These are phyloP conservation scores for Candida ficus DNA, from an alignment of 805 yeast genomes.

Conservation along the genomic window DNA sequence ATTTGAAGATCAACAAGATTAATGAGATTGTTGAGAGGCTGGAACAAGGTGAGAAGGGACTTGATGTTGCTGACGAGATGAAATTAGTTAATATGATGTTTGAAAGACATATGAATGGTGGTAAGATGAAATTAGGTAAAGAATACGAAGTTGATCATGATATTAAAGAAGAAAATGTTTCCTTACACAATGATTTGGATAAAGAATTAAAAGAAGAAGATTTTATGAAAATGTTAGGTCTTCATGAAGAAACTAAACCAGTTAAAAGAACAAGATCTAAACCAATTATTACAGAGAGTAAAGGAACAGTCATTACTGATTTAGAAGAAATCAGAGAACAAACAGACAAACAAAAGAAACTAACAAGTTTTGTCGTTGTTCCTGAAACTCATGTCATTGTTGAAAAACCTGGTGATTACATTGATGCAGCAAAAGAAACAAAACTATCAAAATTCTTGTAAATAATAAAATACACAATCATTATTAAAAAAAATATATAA, in stretches of 20 bases:
- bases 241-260: neutral
- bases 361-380: constrained; percentile 24
- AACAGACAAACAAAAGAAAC: constrained; percentile 26
- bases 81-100: constrained; percentile 31
- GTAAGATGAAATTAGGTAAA: constrained; percentile 7
- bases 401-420: constrained; percentile 35
- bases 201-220: constrained; percentile 18
- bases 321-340: constrained; percentile 19
- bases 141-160: constrained; percentile 21
- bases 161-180: constrained; percentile 1
- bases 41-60: constrained; percentile 29
- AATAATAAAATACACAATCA: neutral
- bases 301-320: constrained; percentile 10
- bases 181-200: constrained; percentile 1
- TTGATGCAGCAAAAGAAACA: constrained; percentile 33
- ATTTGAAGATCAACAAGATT: constrained; percentile 33
- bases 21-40: constrained; percentile 35
- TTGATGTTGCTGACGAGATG: constrained; percentile 39
- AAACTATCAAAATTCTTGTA: constrained; percentile 32
- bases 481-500: no score
- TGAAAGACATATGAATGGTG: constrained; percentile 8
- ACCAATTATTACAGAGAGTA: neutral
- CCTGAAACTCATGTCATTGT: constrained; percentile 33
- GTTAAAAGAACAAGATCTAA: neutral
- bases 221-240: constrained; percentile 14